phyloP scores from a whole-genome alignment of 345 rosid species.

The Citrus medica region DNA sequence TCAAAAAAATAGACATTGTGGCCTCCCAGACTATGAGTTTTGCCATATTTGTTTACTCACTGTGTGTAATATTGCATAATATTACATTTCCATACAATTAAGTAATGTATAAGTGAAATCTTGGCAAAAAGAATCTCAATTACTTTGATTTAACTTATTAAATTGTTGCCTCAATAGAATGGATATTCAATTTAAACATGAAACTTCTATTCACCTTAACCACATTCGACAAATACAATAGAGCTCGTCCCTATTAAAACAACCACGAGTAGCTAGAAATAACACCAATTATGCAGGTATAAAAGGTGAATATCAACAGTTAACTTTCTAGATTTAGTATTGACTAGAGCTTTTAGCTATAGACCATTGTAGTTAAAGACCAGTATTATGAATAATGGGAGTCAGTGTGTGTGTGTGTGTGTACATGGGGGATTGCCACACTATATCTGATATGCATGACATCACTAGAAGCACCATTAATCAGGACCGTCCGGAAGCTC shows the following conservation, averaged over 20 bases:
- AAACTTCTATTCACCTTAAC: background rate
- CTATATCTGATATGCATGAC: background rate
- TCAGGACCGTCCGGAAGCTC: constrained; percentile 3
- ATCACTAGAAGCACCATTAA: background rate
- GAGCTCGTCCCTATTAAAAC: background rate
- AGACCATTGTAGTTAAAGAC: background rate
- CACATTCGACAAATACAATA: background rate
- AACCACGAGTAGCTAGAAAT: background rate
- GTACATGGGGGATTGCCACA: background rate
- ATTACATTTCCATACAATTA: background rate
- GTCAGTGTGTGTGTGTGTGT: background rate
- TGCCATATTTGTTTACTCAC: background rate
- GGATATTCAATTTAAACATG: background rate
- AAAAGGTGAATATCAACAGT: background rate
- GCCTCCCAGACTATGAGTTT: no score
- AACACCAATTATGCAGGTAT: background rate
- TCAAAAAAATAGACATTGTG: no score
- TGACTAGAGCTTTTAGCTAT: background rate
- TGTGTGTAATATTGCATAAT: background rate
- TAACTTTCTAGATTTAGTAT: background rate
- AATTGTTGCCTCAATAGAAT: background rate
- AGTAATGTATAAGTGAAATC: background rate
- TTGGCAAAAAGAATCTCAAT: background rate
- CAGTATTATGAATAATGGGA: background rate
- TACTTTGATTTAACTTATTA: background rate